These are phyloP conservation scores for Daldinia grandis DNA, from an alignment of 495 filamentous ascomycete species.

Conservation along the genomic window DNA sequence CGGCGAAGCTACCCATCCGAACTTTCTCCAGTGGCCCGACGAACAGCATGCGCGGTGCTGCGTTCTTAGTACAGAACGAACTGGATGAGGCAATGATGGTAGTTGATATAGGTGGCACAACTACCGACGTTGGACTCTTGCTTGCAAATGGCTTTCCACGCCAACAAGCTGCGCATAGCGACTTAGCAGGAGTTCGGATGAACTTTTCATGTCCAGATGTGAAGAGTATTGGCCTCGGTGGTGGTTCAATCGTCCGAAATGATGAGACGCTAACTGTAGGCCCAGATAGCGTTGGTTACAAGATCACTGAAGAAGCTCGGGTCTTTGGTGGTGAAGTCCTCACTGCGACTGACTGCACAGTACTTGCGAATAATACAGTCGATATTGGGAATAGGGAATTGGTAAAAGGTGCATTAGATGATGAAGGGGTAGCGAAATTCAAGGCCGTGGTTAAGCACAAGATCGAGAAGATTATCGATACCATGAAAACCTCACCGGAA, in stretches of 20 bases:
- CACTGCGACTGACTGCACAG: constrained; percentile 61
- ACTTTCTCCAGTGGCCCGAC: constrained; percentile 65
- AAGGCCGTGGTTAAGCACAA: constrained; percentile 49
- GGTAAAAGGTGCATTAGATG: constrained; percentile 35
- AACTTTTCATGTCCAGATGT: constrained; percentile 65
- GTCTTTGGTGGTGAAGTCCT: constrained; percentile 62
- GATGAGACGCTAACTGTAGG: constrained; percentile 55
- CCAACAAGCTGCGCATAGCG: constrained; percentile 62
- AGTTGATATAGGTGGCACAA: constrained; percentile 64
- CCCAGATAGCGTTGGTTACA: constrained; percentile 65
- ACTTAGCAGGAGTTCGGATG: constrained; percentile 61
- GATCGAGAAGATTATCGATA: constrained; percentile 58
- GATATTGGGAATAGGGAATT: constrained; percentile 50
- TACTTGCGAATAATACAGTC: constrained; percentile 48
- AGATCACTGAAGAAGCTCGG: constrained; percentile 56
- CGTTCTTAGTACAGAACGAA: constrained; percentile 53
- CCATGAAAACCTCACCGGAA: constrained; percentile 59
- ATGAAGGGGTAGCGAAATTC: constrained; percentile 46
- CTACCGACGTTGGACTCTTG: constrained; percentile 62
- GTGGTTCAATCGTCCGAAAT: constrained; percentile 59
- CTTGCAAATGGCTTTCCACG: constrained; percentile 63
- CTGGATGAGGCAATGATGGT: constrained; percentile 53
- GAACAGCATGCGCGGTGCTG: constrained; percentile 66
- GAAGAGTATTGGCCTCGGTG: constrained; percentile 61
- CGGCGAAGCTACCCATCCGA: constrained; percentile 60